Percentiles rank a stretch among this genome's conserved stretches.
These are phyloP conservation scores for Helichrysum umbraculigerum DNA, from an alignment of 129 eudicot species.

Conservation along the genomic window DNA sequence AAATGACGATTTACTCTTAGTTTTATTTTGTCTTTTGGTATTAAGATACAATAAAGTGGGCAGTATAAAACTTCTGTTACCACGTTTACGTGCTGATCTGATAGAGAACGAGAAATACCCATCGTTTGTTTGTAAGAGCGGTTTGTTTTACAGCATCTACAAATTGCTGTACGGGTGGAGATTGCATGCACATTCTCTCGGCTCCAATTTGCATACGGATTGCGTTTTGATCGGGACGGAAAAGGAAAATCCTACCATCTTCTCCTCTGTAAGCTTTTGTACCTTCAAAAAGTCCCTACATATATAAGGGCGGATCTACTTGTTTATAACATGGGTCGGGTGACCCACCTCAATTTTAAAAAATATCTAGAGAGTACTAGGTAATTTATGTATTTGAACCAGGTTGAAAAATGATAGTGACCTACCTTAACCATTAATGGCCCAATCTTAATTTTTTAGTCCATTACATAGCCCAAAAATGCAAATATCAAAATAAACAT, in stretches of 20 bases:
- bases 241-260: slow-evolving; percentile 62
- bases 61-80: neutral
- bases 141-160: slow-evolving; percentile 85
- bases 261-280: slow-evolving; percentile 72
- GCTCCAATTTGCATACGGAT: slow-evolving; percentile 87
- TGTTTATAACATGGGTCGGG: too few species aligned
- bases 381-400: too few species aligned
- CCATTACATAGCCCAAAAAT: too few species aligned
- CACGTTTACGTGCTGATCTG: neutral
- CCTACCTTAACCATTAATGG: too few species aligned
- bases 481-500: too few species aligned
- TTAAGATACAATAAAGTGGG: neutral
- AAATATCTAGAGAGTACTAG: too few species aligned
- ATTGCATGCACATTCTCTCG: slow-evolving; percentile 91
- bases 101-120: slow-evolving; percentile 47
- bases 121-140: slow-evolving; percentile 74
- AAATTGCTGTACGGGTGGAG: slow-evolving; percentile 74
- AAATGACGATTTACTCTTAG: too few species aligned
- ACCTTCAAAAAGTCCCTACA: slow-evolving; percentile 87
- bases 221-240: slow-evolving; percentile 85
- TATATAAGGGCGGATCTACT: too few species aligned
- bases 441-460: too few species aligned
- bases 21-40: neutral
- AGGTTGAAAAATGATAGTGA: too few species aligned
- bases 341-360: too few species aligned